Base-by-base conservation (phyloP, 345 rosid genomes). In the Aquilaria yunnanensis region DNA sequence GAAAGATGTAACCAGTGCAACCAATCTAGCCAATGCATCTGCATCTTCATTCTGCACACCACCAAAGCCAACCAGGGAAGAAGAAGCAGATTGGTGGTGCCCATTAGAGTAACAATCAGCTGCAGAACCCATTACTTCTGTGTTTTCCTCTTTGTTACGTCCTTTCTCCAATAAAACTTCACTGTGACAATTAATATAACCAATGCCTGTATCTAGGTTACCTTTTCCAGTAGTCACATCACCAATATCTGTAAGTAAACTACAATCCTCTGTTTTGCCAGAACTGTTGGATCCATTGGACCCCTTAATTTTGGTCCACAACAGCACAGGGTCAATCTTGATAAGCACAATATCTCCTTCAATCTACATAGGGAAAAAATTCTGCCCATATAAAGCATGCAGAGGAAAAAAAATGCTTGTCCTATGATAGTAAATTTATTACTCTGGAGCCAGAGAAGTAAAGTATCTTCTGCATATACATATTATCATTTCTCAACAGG, bases 241-340 rank as follows among this genome's bases (percentile, higher is more conserved):
- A 37, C 59, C 70, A 46, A 67, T 62, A 48, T 73, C 81, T 41
- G 61, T 63, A 34, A 67, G 64, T 49, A 61, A 55, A 55, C 64
- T 72, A 46, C 59, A 57, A 65, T 67, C 81, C 65, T 77, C 87
- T 16, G 68, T 57, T 37, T 14, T 59, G 12, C 76, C 60, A 66
- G 51, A 48, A 73, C 55, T 75, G 71, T 72, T 77, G 57, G 67
- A 63, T 63, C 73, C 76, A 72, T 34, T 64, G 56, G 81, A 87
- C 16, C 92, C 98, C 79, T 87, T 93, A 89, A 87, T 89, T 78
- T 78, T 85, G 63, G 87, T 74, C 98, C 98, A 89, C 30, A 57
- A 56, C 43, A 78, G 69, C 56, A 84, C 50, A 13, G 88, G 91
- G 71, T 87, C 96, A 62, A 92, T 62, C 77, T 79, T 77, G 62